A percentile compares a stretch with the other conserved stretches of the same genome.
Evolutionary conservation across 2,329 filamentous ascomycete genomes (phyloP).

Genomic region (Polychaeton citri): DNA sequence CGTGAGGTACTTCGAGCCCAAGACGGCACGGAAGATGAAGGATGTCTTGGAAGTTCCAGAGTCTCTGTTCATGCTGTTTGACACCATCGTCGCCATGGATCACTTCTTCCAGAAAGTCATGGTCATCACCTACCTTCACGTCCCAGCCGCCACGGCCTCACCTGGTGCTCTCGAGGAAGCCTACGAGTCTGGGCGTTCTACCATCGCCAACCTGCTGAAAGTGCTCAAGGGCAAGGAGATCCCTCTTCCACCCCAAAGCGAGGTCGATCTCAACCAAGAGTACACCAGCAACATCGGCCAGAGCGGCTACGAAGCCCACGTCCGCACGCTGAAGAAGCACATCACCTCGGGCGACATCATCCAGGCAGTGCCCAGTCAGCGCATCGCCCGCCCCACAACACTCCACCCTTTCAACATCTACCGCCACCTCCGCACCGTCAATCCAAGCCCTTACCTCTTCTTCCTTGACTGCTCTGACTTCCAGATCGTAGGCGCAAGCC

Average conservation of each 20-base stretch:
- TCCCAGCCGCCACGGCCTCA: conserved; percentile 33
- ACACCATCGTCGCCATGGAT: conserved; percentile 88
- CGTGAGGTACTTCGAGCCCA: conserved; percentile 93
- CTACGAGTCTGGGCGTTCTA: conserved; percentile 54
- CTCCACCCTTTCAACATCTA: conserved; percentile 98
- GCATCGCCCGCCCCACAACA: conserved; percentile 75
- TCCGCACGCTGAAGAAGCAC: conserved; percentile 74
- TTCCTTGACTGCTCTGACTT: conserved; percentile 87
- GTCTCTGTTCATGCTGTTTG: conserved; percentile 91
- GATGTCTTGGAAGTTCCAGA: conserved; percentile 84
- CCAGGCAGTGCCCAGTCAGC: conserved; percentile 89
- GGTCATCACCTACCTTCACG: conserved; percentile 77
- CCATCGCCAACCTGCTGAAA: conserved; percentile 54
- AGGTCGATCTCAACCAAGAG: conserved; percentile 59
- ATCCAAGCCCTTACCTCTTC: conserved; percentile 94
- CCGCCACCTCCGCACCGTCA: conserved; percentile 88
- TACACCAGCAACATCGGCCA: conserved; percentile 89
- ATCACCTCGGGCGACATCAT: conserved; percentile 91
- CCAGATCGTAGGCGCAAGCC: conserved; percentile 88
- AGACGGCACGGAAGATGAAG: conserved; percentile 70
- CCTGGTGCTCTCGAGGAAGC: conserved; percentile 45
- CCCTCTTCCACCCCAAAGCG: conserved; percentile 51
- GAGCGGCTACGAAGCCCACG: conserved; percentile 80
- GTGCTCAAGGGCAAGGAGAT: conserved; percentile 62
- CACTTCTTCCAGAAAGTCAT: conserved; percentile 89